Conservation (phyloP, 345 rosid genomes). For the Salix purpurea region DNA sequence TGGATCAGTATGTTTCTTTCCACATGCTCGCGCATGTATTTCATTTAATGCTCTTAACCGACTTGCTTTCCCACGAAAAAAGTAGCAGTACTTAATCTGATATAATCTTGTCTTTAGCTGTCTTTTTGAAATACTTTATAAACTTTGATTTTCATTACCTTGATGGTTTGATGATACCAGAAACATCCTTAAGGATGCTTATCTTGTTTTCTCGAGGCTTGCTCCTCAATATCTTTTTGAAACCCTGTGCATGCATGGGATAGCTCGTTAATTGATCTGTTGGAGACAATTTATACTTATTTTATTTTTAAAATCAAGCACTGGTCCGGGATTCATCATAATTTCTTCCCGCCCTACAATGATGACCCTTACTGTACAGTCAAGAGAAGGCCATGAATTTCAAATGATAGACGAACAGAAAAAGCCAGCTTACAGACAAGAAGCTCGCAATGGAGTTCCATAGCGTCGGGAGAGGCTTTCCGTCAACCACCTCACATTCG, state of each 20-base stretch:
- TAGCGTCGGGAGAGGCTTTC: constrained; percentile 47
- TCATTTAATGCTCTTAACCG: too few relatives aligned
- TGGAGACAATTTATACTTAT: too few relatives aligned
- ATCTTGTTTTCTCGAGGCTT: not conserved
- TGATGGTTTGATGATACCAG: constrained; percentile 7
- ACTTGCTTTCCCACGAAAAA: not conserved
- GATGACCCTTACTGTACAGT: too few relatives aligned
- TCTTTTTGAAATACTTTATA: not conserved
- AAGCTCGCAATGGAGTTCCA: constrained; percentile 24
- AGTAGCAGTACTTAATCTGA: not conserved
- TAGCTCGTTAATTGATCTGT: too few relatives aligned
- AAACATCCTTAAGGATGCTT: constrained; percentile 4
- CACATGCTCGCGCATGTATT: too few relatives aligned
- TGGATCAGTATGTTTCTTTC: too few relatives aligned
- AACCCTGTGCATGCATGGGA: too few relatives aligned
- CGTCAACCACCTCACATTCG: constrained; percentile 26
- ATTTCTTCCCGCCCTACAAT: too few relatives aligned
- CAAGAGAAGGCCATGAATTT: not conserved
- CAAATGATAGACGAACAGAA: too few relatives aligned
- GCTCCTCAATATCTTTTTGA: too few relatives aligned
- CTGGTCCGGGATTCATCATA: too few relatives aligned
- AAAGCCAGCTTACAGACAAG: not conserved
- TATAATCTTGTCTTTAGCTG: not conserved
- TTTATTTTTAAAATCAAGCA: too few relatives aligned
- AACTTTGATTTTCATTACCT: not conserved